Conservation (phyloP, 805 yeast species). For the Ogataea siamensis region DNA sequence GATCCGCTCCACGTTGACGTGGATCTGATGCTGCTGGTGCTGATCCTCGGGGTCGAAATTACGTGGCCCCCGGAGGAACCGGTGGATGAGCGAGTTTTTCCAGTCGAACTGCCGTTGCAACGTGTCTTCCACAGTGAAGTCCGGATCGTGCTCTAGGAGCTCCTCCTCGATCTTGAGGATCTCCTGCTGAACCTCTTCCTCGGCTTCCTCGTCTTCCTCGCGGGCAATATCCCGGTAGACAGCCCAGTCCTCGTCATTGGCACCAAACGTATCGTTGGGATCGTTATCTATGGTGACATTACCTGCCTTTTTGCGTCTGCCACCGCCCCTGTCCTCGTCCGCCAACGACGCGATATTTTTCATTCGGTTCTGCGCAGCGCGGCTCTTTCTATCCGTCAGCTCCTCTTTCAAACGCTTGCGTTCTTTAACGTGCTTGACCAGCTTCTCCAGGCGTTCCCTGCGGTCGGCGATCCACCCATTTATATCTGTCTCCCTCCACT, state of each 20-base stretch:
- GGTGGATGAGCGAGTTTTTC: constrained; percentile 75
- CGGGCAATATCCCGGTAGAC: constrained; percentile 80
- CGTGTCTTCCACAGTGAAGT: constrained; percentile 82
- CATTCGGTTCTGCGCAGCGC: constrained; percentile 91
- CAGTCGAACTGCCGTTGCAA: constrained; percentile 80
- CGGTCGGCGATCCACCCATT: constrained; percentile 78
- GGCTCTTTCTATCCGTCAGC: constrained; percentile 82
- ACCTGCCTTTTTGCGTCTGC: constrained; percentile 45
- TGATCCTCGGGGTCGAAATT: constrained; percentile 78
- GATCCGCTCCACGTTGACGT: constrained; percentile 85
- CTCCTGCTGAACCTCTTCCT: constrained; percentile 67
- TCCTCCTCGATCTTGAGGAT: constrained; percentile 68
- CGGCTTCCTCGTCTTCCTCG: constrained; percentile 73
- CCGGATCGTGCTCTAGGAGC: constrained; percentile 78
- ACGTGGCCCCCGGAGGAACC: constrained; percentile 86
- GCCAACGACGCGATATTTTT: constrained; percentile 86
- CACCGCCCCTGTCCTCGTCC: constrained; percentile 44
- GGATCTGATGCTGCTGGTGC: constrained; percentile 88
- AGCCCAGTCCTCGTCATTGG: constrained; percentile 94
- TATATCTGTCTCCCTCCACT: constrained; percentile 75
- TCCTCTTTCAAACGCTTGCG: constrained; percentile 70
- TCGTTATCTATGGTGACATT: constrained; percentile 80
- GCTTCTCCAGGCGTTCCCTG: constrained; percentile 53
- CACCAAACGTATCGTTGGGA: constrained; percentile 92
- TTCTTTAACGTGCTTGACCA: constrained; percentile 66